A percentile compares a stretch with the other conserved stretches of the same genome.
phyloP scores from a whole-genome alignment of 768 basidiomycete genomes.

The Macrolepiota fuliginosa region DNA sequence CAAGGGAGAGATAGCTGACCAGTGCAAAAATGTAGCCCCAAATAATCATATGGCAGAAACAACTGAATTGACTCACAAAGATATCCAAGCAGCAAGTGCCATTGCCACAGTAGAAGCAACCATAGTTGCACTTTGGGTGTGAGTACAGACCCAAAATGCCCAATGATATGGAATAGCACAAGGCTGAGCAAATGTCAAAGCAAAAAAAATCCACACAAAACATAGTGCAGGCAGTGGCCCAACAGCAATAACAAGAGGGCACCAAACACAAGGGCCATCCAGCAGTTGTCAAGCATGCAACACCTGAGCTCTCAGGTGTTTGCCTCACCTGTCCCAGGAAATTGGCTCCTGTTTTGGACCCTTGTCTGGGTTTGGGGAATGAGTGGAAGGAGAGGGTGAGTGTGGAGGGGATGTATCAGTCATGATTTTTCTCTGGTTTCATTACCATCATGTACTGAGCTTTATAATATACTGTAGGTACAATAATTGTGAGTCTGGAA shows the following conservation, averaged over 20 bases:
- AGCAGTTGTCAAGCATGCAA: not conserved
- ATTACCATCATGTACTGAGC: too few species aligned
- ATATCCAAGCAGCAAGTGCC: too few species aligned
- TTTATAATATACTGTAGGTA: too few species aligned
- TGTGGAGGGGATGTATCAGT: not conserved
- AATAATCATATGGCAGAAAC: too few species aligned
- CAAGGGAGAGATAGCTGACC: too few species aligned
- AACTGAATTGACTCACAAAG: too few species aligned
- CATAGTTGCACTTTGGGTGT: slow-evolving; percentile 2
- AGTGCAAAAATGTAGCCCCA: too few species aligned
- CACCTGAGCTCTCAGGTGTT: too few species aligned
- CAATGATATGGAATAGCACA: not conserved
- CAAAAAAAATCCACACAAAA: not conserved
- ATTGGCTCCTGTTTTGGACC: not conserved
- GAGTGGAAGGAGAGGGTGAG: too few species aligned
- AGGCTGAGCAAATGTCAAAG: not conserved
- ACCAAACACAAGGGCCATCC: not conserved
- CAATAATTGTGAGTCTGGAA: too few species aligned
- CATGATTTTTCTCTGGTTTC: not conserved
- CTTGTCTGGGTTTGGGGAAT: not conserved
- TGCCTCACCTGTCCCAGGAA: not conserved
- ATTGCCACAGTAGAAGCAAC: not conserved
- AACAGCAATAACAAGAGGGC: not conserved
- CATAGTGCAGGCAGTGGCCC: not conserved
- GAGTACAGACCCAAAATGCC: not conserved